Evolutionary conservation across 2,329 filamentous ascomycete species (phyloP).

Genomic region (Pseudogymnoascus sp.): DNA sequence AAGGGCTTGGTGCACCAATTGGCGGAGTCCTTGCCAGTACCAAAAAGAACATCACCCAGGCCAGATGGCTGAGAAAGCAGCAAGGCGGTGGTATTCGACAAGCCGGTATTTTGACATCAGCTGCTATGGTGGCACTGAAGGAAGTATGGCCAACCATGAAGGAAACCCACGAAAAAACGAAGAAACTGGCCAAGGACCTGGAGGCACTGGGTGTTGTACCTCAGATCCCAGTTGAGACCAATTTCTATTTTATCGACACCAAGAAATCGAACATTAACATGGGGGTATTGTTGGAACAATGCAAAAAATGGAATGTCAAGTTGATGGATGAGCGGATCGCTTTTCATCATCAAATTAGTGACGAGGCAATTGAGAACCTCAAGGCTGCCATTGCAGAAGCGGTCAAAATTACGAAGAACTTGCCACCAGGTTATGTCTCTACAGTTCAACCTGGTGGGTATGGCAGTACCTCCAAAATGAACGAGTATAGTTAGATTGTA

Average conservation of each 20-base stretch:
- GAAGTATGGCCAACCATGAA: conserved; percentile 32
- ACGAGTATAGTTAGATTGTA: not conserved
- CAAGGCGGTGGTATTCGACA: conserved; percentile 74
- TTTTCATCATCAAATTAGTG: not conserved
- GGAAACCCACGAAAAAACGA: not conserved
- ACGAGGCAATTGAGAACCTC: not conserved
- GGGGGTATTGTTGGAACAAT: not conserved
- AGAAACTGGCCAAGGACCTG: not conserved
- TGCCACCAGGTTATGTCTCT: not conserved
- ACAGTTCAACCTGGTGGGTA: not conserved
- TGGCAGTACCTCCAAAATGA: not conserved
- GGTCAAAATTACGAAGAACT: not conserved
- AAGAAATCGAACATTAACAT: not conserved
- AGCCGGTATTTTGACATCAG: conserved; percentile 65
- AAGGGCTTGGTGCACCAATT: conserved; percentile 73
- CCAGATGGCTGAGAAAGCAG: conserved; percentile 67
- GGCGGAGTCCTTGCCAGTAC: conserved; percentile 63
- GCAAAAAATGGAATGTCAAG: not conserved
- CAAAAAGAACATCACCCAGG: conserved; percentile 39
- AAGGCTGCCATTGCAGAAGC: not conserved
- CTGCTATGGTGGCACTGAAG: conserved; percentile 68
- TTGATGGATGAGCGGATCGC: not conserved
- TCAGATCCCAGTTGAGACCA: not conserved
- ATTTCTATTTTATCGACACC: not conserved
- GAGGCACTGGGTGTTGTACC: not conserved